Conservation (phyloP, 169 alveolate species). For the Eimeria acervulina region DNA sequence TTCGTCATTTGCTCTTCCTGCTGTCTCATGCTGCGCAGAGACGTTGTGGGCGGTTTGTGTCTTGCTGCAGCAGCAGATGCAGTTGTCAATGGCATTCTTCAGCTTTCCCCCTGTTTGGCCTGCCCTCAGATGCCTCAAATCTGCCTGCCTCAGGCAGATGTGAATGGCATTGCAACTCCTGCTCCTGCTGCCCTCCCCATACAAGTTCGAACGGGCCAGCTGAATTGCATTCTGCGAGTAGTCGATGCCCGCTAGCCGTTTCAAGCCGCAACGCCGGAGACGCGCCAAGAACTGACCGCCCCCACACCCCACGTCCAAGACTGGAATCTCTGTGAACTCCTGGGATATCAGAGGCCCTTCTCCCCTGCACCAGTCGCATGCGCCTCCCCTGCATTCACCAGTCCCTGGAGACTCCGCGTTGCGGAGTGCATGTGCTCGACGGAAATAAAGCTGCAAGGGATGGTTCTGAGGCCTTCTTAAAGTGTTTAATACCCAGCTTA, state of each 20-base stretch:
- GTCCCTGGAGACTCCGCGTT: not conserved
- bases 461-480: not conserved
- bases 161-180: not conserved
- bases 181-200: not conserved
- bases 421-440: constrained; percentile 9
- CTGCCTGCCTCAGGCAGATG: constrained; percentile 67
- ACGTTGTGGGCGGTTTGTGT: not conserved
- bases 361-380: constrained; percentile 37
- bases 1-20: too few relatives aligned
- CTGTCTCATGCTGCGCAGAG: not conserved
- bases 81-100: not conserved
- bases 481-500: constrained; percentile 43
- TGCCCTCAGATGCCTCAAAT: constrained; percentile 19
- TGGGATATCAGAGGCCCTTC: constrained; percentile 16
- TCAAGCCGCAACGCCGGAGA: constrained; percentile 71
- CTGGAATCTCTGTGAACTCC: not conserved
- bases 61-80: constrained; percentile 70
- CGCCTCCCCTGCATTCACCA: not conserved
- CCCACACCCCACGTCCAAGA: constrained; percentile 80
- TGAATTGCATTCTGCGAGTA: constrained; percentile 57
- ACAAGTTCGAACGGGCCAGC: constrained; percentile 63
- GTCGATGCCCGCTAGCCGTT: constrained; percentile 76
- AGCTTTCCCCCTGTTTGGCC: not conserved
- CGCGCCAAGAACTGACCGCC: constrained; percentile 70
- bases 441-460: constrained; percentile 22